Percentiles rank a stretch among this genome's conserved stretches.
Conservation (phyloP, 139 green algal genomes). For the Pleodorina starrii region DNA sequence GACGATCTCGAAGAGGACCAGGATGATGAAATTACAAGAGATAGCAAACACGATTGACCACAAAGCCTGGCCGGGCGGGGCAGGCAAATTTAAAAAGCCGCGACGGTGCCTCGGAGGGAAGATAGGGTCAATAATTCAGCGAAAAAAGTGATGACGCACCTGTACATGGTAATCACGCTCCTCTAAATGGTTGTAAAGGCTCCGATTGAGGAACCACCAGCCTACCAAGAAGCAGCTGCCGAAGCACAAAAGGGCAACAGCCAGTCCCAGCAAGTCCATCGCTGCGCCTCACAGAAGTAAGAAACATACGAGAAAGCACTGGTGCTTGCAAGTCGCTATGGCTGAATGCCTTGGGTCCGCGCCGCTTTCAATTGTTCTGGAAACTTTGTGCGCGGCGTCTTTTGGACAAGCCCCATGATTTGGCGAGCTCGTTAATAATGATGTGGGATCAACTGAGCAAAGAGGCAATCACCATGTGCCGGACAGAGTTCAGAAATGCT, state of each 20-base stretch:
- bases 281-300: neutral
- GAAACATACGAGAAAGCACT: no score
- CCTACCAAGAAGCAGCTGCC: conserved; percentile 53
- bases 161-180: conserved; percentile 66
- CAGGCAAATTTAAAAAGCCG: neutral
- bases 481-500: no score
- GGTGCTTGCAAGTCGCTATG: no score
- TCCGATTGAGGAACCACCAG: conserved; percentile 65
- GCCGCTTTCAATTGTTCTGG: no score
- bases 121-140: no score
- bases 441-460: no score
- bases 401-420: no score
- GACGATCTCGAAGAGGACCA: conserved; percentile 94
- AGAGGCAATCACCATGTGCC: no score
- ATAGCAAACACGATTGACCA: conserved; percentile 93
- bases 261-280: conserved; percentile 28
- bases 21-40: conserved; percentile 90
- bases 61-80: conserved; percentile 65
- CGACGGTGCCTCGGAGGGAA: no score
- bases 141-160: conserved; percentile 14
- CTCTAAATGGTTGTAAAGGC: conserved; percentile 69
- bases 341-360: no score
- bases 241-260: conserved; percentile 2
- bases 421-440: no score
- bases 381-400: no score